These are phyloP conservation scores for Fraxinus platypoda DNA, from an alignment of 305 asterid genomes.

Conservation along the genomic window DNA sequence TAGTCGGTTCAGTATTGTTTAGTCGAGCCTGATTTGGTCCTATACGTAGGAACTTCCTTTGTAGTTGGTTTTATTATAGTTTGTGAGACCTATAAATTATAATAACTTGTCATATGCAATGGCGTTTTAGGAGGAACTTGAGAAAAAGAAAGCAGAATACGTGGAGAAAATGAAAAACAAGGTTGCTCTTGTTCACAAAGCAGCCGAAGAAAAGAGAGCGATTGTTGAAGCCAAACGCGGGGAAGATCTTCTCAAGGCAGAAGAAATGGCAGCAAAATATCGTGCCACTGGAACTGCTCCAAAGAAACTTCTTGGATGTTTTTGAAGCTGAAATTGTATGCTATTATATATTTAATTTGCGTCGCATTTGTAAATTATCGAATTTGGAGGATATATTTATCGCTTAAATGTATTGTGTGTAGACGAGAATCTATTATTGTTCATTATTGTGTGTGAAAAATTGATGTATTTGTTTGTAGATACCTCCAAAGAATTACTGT, in stretches of 20 bases:
- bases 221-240: conserved; percentile 38
- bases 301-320: conserved; percentile 40
- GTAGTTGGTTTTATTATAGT: not conserved
- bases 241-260: conserved; percentile 34
- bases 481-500: not conserved
- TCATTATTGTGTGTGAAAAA: not conserved
- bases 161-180: conserved; percentile 58
- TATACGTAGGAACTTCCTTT: not conserved
- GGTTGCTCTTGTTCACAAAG: conserved; percentile 40
- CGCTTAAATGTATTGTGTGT: conserved; percentile 27
- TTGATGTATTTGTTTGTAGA: not conserved
- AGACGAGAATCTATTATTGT: not conserved
- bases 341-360: not conserved
- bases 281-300: conserved; percentile 43
- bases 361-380: conserved; percentile 25
- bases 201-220: conserved; percentile 54
- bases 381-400: not conserved
- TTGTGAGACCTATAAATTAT: not conserved
- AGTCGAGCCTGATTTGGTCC: not conserved
- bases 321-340: conserved; percentile 26
- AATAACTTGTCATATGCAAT: not conserved
- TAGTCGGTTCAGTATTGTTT: not conserved
- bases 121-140: conserved; percentile 44
- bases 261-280: conserved; percentile 46
- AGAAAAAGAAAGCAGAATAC: conserved; percentile 46